Evolutionary conservation across 306 rosid genomes (phyloP), one percentile per base, ranked within the genome.

Genomic region (Rosa multiflora): DNA sequence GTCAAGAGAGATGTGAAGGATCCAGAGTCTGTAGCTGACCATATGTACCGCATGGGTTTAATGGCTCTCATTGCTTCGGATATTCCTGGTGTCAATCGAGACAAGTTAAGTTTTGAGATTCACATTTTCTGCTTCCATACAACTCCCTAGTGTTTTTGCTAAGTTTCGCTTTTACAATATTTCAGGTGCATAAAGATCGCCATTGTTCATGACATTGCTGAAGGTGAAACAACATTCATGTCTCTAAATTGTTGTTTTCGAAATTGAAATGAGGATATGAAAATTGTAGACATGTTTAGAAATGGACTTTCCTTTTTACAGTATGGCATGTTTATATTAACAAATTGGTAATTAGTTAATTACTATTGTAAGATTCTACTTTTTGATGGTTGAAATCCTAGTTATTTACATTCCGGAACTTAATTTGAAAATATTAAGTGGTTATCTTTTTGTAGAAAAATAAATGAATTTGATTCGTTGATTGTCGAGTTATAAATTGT

Each of bases 171-270:
- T 26, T 10, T 74, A 20, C 74, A 80, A 62, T 72, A 69, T 81
- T 85, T 75, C 93, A 92, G 97, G 94, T 92, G 93, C 73, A 83
- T 94, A 21, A 94, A 92, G 88, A 87, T 94, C 86, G 99, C 99
- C 53, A 84, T 94, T 89, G 99, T 94, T 73, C 99, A 92, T 52
- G 97, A 92, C 71, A 91, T 94, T 73, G 95, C 97, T 10, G 97
- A 92, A 89, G 97, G 99, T 92, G 81, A 70, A n/a, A n/a, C n/a
- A n/a, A n/a, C n/a, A n/a, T n/a, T n/a, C n/a, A n/a, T n/a, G 11
- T 39, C 40, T 18, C 40, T 18, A 29, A 43, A 10, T 13, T 26
- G 63, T 64, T 67, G 5, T 7, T 55, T 56, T 13, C 4, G 3
- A 15, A 20, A 51, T 53, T 73, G 9, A n/a, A n/a, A 32, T 44